A percentile compares a stretch with the other conserved stretches of the same genome.
phyloP scores from a whole-genome alignment of 2,329 filamentous ascomycete genomes.

The Aspergillus candidus region DNA sequence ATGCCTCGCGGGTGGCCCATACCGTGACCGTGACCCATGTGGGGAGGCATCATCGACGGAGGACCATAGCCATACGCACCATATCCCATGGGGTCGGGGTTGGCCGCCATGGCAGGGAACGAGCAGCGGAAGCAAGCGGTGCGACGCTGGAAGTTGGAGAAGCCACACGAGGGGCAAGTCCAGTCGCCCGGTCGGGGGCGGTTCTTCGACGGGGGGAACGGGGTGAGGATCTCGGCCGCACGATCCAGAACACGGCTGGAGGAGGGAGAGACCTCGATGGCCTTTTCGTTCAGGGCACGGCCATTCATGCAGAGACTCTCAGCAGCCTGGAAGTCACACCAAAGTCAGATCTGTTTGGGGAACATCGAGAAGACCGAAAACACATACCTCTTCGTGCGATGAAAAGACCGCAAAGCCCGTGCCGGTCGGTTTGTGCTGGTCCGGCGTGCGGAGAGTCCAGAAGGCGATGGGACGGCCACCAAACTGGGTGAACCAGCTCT shows the following conservation, averaged over 20 bases:
- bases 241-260: constrained; percentile 95
- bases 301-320: constrained; percentile 99
- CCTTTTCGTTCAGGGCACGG: constrained; percentile 94
- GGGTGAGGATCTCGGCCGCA: constrained; percentile 89
- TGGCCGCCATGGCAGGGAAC: constrained; percentile 86
- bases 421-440: constrained; percentile 99
- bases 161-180: constrained; percentile 97
- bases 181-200: constrained; percentile 94
- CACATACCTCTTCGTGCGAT: constrained; percentile 91
- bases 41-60: constrained; percentile 73
- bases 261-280: constrained; percentile 95
- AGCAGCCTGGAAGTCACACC: constrained; percentile 55
- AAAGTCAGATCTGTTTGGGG: constrained; percentile 8
- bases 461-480: constrained; percentile 96
- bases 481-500: constrained; percentile 99
- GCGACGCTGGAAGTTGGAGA: constrained; percentile 98
- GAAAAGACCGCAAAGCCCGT: constrained; percentile 98
- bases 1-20: constrained; percentile 57
- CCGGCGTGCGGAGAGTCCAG: constrained; percentile 94
- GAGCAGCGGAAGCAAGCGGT: constrained; percentile 99
- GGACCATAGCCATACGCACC: constrained; percentile 55
- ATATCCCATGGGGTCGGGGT: constrained; percentile 68
- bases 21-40: constrained; percentile 59
- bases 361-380: not conserved
- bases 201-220: constrained; percentile 98